These are phyloP conservation scores for Protea cynaroides DNA, from an alignment of 164 flowering plant species.

Conservation along the genomic window DNA sequence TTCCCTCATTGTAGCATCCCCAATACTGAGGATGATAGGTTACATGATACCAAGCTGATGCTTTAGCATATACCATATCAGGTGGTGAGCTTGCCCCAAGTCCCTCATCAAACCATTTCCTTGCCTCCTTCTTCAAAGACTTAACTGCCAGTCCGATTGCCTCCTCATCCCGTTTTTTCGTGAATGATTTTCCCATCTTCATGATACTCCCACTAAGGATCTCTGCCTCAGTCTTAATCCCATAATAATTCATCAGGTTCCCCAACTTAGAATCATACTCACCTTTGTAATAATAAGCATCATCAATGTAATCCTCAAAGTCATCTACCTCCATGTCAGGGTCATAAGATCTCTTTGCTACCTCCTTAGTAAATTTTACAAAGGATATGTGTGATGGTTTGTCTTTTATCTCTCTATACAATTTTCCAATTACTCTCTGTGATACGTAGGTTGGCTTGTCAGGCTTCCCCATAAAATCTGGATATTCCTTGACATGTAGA, in stretches of 20 bases:
- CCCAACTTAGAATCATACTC: constrained; percentile 52
- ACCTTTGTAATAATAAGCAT: constrained; percentile 47
- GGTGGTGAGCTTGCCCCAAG: constrained; percentile 8
- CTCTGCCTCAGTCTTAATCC: constrained; percentile 17
- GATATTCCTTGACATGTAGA: constrained; percentile 55
- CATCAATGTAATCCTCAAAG: constrained; percentile 40
- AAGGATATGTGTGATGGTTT: neutral
- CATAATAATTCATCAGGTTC: constrained; percentile 60
- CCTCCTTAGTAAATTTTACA: constrained; percentile 30
- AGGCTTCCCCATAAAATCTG: constrained; percentile 89
- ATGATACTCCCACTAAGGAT: constrained; percentile 50
- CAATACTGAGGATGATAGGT: constrained; percentile 48
- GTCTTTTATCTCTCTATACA: constrained; percentile 6
- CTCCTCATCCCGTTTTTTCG: constrained; percentile 44
- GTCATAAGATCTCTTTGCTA: constrained; percentile 44
- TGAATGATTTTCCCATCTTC: constrained; percentile 43
- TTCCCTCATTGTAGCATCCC: constrained; percentile 52
- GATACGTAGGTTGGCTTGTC: constrained; percentile 67
- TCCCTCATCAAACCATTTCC: constrained; percentile 42
- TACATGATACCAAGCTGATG: constrained; percentile 24
- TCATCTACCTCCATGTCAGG: constrained; percentile 57
- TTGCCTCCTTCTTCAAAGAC: constrained; percentile 56
- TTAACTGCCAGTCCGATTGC: constrained; percentile 41
- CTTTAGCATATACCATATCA: constrained; percentile 40
- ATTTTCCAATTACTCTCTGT: constrained; percentile 49